A percentile compares a stretch with the other conserved stretches of the same genome.
Conservation (phyloP, 352 stramenopile species). For the Plasmopara muralis region DNA sequence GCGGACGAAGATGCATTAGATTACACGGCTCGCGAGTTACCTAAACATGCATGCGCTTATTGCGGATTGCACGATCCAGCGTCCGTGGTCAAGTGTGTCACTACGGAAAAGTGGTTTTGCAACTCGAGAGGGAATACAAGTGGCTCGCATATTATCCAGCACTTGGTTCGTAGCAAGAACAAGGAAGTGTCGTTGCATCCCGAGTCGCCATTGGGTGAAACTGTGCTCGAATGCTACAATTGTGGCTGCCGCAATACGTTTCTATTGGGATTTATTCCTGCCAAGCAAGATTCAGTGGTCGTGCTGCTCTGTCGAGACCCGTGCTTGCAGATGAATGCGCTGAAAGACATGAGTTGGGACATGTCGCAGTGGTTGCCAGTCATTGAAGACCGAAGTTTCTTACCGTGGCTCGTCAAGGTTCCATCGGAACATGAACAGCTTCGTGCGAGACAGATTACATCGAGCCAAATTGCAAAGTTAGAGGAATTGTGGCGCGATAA, state of each 20-base stretch:
- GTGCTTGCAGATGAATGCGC: slow-evolving; percentile 94
- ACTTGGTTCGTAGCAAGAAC: slow-evolving; percentile 93
- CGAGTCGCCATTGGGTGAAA: slow-evolving; percentile 95
- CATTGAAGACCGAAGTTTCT: slow-evolving; percentile 95
- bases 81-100: slow-evolving; percentile 95
- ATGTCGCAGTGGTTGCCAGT: slow-evolving; percentile 97
- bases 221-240: slow-evolving; percentile 99
- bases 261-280: slow-evolving; percentile 97
- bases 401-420: slow-evolving; percentile 96
- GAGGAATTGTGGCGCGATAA: slow-evolving; percentile 96
- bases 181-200: slow-evolving; percentile 89
- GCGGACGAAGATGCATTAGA: slow-evolving; percentile 65
- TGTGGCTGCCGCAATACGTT: slow-evolving; percentile 98
- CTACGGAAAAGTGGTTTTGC: slow-evolving; percentile 98
- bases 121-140: slow-evolving; percentile 93
- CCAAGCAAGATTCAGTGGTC: slow-evolving; percentile 93
- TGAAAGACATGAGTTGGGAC: slow-evolving; percentile 99
- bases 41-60: slow-evolving; percentile 93
- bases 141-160: slow-evolving; percentile 97
- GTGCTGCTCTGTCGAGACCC: slow-evolving; percentile 96
- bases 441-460: slow-evolving; percentile 91
- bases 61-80: slow-evolving; percentile 96
- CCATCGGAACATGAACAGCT: slow-evolving; percentile 89
- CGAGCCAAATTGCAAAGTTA: slow-evolving; percentile 84
- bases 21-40: slow-evolving; percentile 70